Evolutionary conservation across 129 eudicot species (phyloP), one percentile per base, ranked within the genome.

Genomic region (Pulicaria dysenterica): DNA sequence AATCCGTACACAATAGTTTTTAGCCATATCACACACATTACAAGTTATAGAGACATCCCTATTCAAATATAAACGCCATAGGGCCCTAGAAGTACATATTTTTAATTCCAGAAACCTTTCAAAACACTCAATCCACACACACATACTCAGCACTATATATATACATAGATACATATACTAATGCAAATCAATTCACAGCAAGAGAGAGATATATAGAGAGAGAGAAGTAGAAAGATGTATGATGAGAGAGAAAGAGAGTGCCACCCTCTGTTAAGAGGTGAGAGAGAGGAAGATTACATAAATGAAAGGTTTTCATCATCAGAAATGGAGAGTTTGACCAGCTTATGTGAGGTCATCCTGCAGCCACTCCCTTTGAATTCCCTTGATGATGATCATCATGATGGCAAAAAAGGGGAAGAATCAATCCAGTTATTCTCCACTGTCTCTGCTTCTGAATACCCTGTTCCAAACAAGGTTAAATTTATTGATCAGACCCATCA

Each of bases 381-480:
- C 58, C 67, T 59, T 43, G 55, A 38, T 5, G 16, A 36, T 6
- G 37, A 13, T 43, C 60, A 38, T 5, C 17, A 36, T 54, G 85
- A 54, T 15, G 6, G 75, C 44, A 46, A 34, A 3, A 53, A 42
- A 54, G 10, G 0, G 17, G 0, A 76, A 2, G 37, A 77, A 24
- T 75, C 82, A 0, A 58, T 86, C 46, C 38, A 59, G 3, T 64
- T 79, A 13, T 92, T 89, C 81, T 76, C 70, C 64, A 16, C 76
- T 36, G 71, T 84, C 61, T 92, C 96, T 47, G 98, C 73, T 62
- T 81, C 96, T 36, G 83, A 85, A 44, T 43, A 81, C 73, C 89
- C 85, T 8, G 38, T 92, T 40, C 98, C 98, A 11, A 83, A 87
- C 66, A 94, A 89, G 96, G 98, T 92, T 5, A 5, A 3, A 8